Base-by-base conservation (phyloP, 176 grass and related monocot genomes). In the Triticum aestivum region DNA sequence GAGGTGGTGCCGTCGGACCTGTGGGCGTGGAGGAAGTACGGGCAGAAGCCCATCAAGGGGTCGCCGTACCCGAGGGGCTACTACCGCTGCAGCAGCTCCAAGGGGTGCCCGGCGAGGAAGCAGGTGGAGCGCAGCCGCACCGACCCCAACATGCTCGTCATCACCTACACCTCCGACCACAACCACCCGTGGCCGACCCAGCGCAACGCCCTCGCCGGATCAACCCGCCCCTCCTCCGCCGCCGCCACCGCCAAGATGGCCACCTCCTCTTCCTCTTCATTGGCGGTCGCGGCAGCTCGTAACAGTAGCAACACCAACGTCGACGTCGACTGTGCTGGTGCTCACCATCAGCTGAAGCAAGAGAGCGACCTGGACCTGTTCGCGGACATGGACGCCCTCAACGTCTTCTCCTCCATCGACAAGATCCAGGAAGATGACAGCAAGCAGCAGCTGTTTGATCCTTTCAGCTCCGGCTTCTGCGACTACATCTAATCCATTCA, bases 61-160 rank as follows among this genome's bases (percentile, higher is more conserved):
- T 98, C 96, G 49, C 96, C 96, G 37, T 98, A 94, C 86, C 96
- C 96, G n/a, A 87, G 97, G 79, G 94, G 94, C 0, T 99, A 99
- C 86, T 99, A 99, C 87, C 90, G 97, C 29, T 99, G 97, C 74
- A 99, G 97, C 94, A 99, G 97, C 82, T 99, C 97, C 21, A 99
- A 99, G 44, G 97, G 92, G 7, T 99, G 97, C 89, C 90, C 94
- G 11, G 97, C 97, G 41, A 78, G 93, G 90, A 99, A 99, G 88
- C 97, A 99, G 88, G 97, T 99, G 33, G 97, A 99, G 94, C 94
- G 97, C 37, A 99, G 97, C 85, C 97, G 97, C 85, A 91, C 97
- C 18, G 97, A 99, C 84, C 97, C 97, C 2, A 91, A 87, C 85
- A 96, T 99, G 97, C 81, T 99, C 14, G 94, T 99, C 85, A 89